Conservation (phyloP, 1,284 basidiomycete genomes). For the Marasmius fiardii region DNA sequence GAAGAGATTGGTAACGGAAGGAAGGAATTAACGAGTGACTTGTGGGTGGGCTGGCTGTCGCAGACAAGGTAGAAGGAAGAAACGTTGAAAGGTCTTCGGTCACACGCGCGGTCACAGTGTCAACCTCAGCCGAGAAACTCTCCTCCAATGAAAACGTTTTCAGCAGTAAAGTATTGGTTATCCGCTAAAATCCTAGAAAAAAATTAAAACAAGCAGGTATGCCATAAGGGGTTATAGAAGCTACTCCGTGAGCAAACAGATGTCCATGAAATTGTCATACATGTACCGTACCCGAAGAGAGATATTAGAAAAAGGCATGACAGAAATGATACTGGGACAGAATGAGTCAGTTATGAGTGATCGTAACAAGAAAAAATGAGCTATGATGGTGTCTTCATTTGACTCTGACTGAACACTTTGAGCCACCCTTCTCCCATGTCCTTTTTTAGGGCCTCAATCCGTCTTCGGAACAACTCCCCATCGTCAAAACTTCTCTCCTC, state of each 20-base stretch:
- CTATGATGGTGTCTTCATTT: constrained; percentile 24
- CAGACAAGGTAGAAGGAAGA: constrained; percentile 8
- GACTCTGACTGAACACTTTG: constrained; percentile 73
- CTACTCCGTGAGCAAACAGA: background rate
- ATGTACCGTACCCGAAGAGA: too few relatives aligned
- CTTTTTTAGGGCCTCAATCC: constrained; percentile 76
- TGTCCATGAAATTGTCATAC: background rate
- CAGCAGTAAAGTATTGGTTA: background rate
- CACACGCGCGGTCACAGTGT: background rate
- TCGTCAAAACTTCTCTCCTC: constrained; percentile 38
- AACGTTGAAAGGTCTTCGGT: constrained; percentile 1
- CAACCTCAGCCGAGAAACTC: background rate
- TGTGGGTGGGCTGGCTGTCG: constrained; percentile 23
- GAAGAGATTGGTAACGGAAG: constrained; percentile 17
- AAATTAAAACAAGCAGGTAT: too few relatives aligned
- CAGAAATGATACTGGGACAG: background rate
- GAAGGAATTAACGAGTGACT: constrained; percentile 42
- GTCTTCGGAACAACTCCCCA: constrained; percentile 69
- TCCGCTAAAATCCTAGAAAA: too few relatives aligned
- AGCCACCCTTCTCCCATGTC: constrained; percentile 89
- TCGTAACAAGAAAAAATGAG: background rate
- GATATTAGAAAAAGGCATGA: background rate
- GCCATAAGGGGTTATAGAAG: background rate
- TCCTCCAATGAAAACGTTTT: background rate
- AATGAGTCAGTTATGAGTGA: background rate